Evolutionary conservation across 2,329 filamentous ascomycete species (phyloP), one percentile per base, ranked within the genome.

Genomic region (Curvularia eragrostidis): DNA sequence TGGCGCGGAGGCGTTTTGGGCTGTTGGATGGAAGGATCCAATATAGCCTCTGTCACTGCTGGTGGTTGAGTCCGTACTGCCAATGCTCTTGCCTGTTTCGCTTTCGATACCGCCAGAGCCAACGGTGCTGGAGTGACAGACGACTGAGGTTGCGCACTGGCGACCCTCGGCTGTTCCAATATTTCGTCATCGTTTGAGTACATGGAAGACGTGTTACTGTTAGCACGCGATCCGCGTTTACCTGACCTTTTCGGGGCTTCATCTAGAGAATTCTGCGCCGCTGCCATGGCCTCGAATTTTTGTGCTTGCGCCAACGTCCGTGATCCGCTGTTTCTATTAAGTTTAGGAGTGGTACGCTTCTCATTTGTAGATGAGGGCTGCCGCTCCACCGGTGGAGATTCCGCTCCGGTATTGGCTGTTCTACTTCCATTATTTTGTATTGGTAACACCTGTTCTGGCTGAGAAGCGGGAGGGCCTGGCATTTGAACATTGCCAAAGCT

Each of bases 291-390:
- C 48, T 74, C 72, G 41, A 74, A 74, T 56, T 62, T 68, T 26
- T 72, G 70, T 3, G 72, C 72, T 54, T 74, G 69, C 7, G 69
- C 64, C 26, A 74, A 53, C 2, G 71, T 57, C 60, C 63, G 62
- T 3, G 66, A 63, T 18, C 68, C 68, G 26, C 68, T 72, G 44
- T 59, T 70, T 42, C 71, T 58, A 12, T 58, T 54, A 2, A 58
- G 32, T 24, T 69, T 71, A 2, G 68, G 69, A 2, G 65, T 70
- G 1, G 62, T 58, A 13, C 66, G 59, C 13, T 50, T 70, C 26
- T 68, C 64, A 12, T 24, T 51, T 9, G 50, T 13, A 19, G 59
- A 49, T 7, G 52, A 6, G 7, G 23, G 18, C 19, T 49, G 51
- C 2, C 15, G 19, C 2, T 36, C 30, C 24, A 5, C 18, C 18